A percentile compares a stretch with the other conserved stretches of the same genome.
phyloP scores from a whole-genome alignment of 345 rosid species.

The Citrus sp. region DNA sequence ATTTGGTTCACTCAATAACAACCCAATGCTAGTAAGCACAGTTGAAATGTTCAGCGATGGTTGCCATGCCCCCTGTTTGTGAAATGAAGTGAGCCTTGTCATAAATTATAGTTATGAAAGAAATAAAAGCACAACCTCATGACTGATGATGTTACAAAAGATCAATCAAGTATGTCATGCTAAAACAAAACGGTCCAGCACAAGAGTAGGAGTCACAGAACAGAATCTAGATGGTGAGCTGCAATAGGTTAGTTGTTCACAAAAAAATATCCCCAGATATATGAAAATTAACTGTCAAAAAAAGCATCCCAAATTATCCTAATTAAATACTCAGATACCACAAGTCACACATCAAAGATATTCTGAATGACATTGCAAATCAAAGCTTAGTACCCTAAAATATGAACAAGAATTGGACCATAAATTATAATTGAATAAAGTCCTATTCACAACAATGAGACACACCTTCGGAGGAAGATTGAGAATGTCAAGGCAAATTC shows the following conservation, averaged over 20 bases:
- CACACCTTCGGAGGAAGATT: conserved; percentile 87
- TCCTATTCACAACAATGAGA: too few relatives aligned
- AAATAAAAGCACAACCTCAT: background rate
- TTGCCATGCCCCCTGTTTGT: conserved; percentile 80
- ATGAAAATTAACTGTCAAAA: background rate
- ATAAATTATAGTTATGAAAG: background rate
- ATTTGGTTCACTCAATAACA: conserved; percentile 74
- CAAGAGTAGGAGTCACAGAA: background rate
- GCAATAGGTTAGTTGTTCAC: background rate
- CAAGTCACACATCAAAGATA: background rate
- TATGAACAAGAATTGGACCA: background rate
- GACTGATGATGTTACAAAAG: background rate
- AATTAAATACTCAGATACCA: background rate
- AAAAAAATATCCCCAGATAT: background rate
- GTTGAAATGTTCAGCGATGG: conserved; percentile 85
- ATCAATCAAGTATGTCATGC: background rate
- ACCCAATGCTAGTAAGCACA: conserved; percentile 61
- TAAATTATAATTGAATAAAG: background rate
- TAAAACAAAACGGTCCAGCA: background rate
- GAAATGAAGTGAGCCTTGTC: conserved; percentile 12
- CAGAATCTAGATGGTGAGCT: background rate
- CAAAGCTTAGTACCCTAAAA: background rate
- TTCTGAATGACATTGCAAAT: background rate
- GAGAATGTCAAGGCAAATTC: conserved; percentile 89
- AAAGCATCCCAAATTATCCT: background rate